These are phyloP conservation scores for Moringa oleifera DNA, from an alignment of 345 rosid genomes.

Conservation along the genomic window DNA sequence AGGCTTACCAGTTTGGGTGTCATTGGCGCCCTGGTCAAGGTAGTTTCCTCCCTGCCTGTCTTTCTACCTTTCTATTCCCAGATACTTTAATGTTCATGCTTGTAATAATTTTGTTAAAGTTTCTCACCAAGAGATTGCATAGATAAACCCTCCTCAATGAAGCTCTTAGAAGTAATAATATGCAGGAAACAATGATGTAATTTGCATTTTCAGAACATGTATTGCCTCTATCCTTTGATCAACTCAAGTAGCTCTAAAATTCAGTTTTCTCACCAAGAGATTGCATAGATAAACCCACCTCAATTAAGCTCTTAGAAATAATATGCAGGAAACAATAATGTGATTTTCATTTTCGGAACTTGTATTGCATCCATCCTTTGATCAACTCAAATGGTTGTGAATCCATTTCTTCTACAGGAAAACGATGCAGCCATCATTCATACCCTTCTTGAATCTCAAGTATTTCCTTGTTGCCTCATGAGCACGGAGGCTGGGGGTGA, in stretches of 20 bases:
- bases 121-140: too few relatives aligned
- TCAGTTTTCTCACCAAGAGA: neutral
- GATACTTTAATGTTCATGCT: too few relatives aligned
- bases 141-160: too few relatives aligned
- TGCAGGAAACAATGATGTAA: too few relatives aligned
- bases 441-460: conserved; percentile 32
- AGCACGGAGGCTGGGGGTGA: conserved; percentile 44
- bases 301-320: too few relatives aligned
- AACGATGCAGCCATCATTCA: conserved; percentile 33
- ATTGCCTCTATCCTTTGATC: neutral
- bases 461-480: conserved; percentile 44
- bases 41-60: conserved; percentile 15
- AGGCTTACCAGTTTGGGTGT: conserved; percentile 61
- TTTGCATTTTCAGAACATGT: neutral
- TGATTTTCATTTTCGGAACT: too few relatives aligned
- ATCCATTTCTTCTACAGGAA: too few relatives aligned
- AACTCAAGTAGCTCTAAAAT: neutral
- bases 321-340: too few relatives aligned
- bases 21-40: conserved; percentile 56
- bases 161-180: too few relatives aligned
- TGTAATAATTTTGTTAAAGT: neutral
- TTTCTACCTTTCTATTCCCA: neutral
- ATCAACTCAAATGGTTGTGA: too few relatives aligned
- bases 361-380: too few relatives aligned
- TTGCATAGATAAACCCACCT: too few relatives aligned